Base-by-base conservation (phyloP, 2,329 filamentous ascomycete genomes). In the Epichloe uncinata region DNA sequence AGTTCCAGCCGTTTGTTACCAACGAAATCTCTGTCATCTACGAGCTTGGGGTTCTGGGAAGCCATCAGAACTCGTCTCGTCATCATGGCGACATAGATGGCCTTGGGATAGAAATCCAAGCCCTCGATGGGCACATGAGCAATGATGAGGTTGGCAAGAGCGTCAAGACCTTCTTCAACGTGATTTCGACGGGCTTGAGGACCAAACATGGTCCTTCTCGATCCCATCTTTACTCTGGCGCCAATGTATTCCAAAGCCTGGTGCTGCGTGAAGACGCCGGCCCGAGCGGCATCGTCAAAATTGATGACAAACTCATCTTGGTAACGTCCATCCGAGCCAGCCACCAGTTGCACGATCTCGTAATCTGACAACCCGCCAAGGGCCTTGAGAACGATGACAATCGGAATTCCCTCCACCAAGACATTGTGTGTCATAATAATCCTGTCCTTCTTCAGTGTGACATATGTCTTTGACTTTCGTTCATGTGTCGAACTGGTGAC, bases 401-500 rank as follows among this genome's bases (percentile, higher is more conserved):
- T 93, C 0, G 94, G 94, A n/a, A 98, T 81, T 53, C 93, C 85
- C 63, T 98, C 93, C 45, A 84, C 84, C 7, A 98, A 73, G 42
- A 95, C 88, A 65, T 98, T 98, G 70, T 98, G 93, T 56, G 87
- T 84, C 42, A 98, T 75, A 52, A 84, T 83, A 52, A 98, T 87
- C 47, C 85, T 80, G 50, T 95, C 91, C 66, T 97, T 97, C 70
- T 97, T 97, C 49, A 95, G 71, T 13, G 91, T 79, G 47, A 98
- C 88, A 59, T 97, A 96, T 50, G 88, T 96, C 72, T 98, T 98
- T 11, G 93, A 96, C 67, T 97, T 96, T 60, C 94, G 81, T 66
- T 97, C 93, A 66, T 96, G 89, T 1, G 94, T 97, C 33, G 93
- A 96, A 79, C 90, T 94, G 7, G 90, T 98, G 33, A 97, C 93